These are phyloP conservation scores for Camellia japonica DNA, from an alignment of 148 eudicot genomes.

Conservation along the genomic window DNA sequence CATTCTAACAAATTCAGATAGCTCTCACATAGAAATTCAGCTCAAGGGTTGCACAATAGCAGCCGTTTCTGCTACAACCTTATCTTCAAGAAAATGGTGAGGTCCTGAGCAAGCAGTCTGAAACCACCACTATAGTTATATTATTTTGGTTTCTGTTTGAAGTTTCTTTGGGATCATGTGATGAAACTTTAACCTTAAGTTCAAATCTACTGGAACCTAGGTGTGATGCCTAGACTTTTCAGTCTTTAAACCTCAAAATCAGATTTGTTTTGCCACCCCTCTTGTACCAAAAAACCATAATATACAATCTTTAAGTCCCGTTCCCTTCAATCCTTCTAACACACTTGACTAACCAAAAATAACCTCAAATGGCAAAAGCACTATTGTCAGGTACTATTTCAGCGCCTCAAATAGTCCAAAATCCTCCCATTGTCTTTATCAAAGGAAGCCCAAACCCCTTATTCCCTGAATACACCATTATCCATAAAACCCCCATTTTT, in stretches of 20 bases:
- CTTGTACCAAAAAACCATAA: background rate
- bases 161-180: no score
- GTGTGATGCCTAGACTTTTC: no score
- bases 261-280: no score
- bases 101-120: background rate
- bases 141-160: background rate
- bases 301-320: background rate
- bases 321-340: background rate
- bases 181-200: no score
- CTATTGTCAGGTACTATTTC: background rate
- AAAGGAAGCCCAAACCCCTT: background rate
- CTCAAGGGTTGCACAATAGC: conserved; percentile 66
- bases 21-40: conserved; percentile 51
- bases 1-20: conserved; percentile 59
- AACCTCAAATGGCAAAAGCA: background rate
- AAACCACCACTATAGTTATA: background rate
- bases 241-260: no score
- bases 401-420: background rate
- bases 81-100: conserved; percentile 87
- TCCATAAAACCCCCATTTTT: background rate
- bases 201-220: no score
- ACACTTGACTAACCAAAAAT: background rate
- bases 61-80: conserved; percentile 79
- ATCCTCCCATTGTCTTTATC: background rate
- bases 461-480: background rate